Conservation (phyloP, 1,139 yeast species). For the Tardiomyces digboiensis region DNA sequence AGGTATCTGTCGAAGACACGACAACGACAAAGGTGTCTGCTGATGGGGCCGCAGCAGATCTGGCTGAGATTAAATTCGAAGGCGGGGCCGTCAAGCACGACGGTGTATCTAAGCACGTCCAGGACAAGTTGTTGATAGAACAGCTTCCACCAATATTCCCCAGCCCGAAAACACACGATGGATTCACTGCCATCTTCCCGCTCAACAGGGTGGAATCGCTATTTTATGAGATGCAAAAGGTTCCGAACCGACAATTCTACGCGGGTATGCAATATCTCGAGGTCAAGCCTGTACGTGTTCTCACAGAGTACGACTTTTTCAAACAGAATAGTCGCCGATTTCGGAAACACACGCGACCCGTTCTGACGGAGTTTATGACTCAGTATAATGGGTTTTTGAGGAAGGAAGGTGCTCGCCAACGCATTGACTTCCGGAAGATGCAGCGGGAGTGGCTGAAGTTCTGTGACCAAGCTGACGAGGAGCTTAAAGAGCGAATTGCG, state of each 20-base stretch:
- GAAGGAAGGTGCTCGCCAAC: background rate
- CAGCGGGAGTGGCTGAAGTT: conserved; percentile 1
- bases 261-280: conserved; percentile 1
- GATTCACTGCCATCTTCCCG: background rate
- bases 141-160: background rate
- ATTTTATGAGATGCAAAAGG: background rate
- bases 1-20: too few relatives aligned
- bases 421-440: background rate
- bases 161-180: background rate
- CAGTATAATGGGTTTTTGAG: background rate
- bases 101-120: too few relatives aligned
- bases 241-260: background rate
- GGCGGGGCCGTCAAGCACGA: conserved; percentile 2
- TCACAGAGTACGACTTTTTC: background rate
- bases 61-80: too few relatives aligned
- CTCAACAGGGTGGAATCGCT: background rate
- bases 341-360: background rate
- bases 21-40: too few relatives aligned
- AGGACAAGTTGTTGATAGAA: background rate
- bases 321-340: background rate
- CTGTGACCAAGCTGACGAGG: conserved; percentile 3
- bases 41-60: too few relatives aligned
- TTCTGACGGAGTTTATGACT: background rate
- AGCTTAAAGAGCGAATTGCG: background rate
- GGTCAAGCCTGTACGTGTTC: background rate